A percentile compares a stretch with the other conserved stretches of the same genome.
These are phyloP conservation scores for Conticribra weissflogii DNA, from an alignment of 108 stramenopile genomes.

Conservation along the genomic window DNA sequence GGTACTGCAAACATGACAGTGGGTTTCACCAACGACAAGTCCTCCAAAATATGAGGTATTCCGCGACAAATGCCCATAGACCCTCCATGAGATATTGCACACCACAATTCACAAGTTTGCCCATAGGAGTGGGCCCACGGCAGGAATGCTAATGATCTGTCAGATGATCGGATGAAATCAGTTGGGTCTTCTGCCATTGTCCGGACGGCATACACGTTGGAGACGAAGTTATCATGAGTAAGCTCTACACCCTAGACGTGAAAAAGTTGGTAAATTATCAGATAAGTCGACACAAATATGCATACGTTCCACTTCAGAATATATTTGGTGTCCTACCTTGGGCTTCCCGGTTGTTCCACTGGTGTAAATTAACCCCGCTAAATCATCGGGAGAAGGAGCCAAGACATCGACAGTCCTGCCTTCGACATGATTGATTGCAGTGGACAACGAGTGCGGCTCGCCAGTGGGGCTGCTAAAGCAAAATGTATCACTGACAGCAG, in stretches of 20 bases:
- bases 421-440: constrained; percentile 60
- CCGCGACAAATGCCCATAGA: constrained; percentile 89
- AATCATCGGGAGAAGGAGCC: constrained; percentile 82
- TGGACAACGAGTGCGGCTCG: constrained; percentile 75
- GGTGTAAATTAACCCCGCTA: constrained; percentile 95
- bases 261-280: neutral
- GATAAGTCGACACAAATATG: neutral
- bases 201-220: constrained; percentile 80
- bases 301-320: neutral
- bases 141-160: constrained; percentile 91
- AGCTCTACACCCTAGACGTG: constrained; percentile 78
- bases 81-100: constrained; percentile 83
- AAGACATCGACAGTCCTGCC: constrained; percentile 44
- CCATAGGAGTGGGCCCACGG: constrained; percentile 98
- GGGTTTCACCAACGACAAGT: constrained; percentile 83
- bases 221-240: constrained; percentile 86
- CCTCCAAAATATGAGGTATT: constrained; percentile 80
- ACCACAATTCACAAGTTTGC: constrained; percentile 91
- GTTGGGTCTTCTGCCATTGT: constrained; percentile 77
- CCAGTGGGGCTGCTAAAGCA: constrained; percentile 78
- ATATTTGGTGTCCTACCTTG: constrained; percentile 38
- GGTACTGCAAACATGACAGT: constrained; percentile 92
- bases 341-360: constrained; percentile 98
- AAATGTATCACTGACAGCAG: constrained; percentile 63
- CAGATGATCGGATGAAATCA: constrained; percentile 76